Base-by-base conservation (phyloP, 2,329 filamentous ascomycete genomes). In the Scedosporium apiospermum region DNA sequence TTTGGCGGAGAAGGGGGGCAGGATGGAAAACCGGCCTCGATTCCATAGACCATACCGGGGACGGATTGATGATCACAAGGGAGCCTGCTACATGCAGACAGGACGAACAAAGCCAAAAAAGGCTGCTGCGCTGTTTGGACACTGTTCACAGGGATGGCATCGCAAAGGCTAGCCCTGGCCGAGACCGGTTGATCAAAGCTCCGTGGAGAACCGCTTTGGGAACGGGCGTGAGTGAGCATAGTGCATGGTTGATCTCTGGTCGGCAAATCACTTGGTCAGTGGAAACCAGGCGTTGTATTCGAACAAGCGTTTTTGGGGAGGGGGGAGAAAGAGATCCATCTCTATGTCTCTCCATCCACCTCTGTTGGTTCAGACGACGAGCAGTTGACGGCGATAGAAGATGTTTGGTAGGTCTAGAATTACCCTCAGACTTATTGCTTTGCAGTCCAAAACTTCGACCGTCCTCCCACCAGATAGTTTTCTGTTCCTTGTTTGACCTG, bases 101-200 rank as follows among this genome's bases (percentile, higher is more conserved):
- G 18, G 44, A 49, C 44, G 44, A 49, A 49, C 21, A 38, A 38
- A 38, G 10, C 10, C n/a, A n/a, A n/a, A 3, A 14, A 38, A 38
- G 34, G 10, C 34, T 38, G 34, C 10, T 38, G 34, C 10, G 34
- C 27, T 30, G 27, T 30, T 30, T 30, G 27, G 7, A 14, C 34
- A 14, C 10, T 38, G 34, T 14, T 38, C 34, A 9, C 34, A 38
- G 34, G 34, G 34, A 38, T 38, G 34, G 10, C 34, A 38, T 38
- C 2, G 34, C 34, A 38, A 38, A 55, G 51, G 21, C 6, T 1
- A 55, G 23, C 9, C 44, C 44, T 21, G 51, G 51, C 18, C 51
- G 51, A 55, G 51, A 55, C 51, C 51, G 51, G 51, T 55, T 55
- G 51, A 55, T 23, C 51, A 55, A 55, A 55, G 51, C 51, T 55